These are phyloP conservation scores for Exutisphaerella laricina DNA, from an alignment of 2,329 filamentous ascomycete species.

Conservation along the genomic window DNA sequence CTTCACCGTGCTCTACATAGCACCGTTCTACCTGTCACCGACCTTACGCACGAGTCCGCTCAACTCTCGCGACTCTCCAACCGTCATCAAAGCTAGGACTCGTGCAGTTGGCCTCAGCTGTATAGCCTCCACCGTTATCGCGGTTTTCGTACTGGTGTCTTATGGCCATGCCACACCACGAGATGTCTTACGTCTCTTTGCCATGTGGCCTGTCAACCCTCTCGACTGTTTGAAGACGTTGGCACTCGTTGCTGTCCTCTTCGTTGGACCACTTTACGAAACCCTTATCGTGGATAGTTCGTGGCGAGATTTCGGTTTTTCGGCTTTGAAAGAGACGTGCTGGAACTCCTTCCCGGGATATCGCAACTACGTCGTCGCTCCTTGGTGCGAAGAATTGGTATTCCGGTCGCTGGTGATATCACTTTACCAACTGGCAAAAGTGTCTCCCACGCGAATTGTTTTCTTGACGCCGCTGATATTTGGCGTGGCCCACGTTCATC, in stretches of 20 bases:
- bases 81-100: constrained; percentile 81
- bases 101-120: constrained; percentile 74
- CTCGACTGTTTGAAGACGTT: constrained; percentile 47
- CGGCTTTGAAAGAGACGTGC: constrained; percentile 51
- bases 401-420: constrained; percentile 85
- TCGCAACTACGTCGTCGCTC: constrained; percentile 79
- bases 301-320: constrained; percentile 53
- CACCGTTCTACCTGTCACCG: constrained; percentile 80
- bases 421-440: constrained; percentile 67
- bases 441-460: constrained; percentile 54
- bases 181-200: constrained; percentile 64
- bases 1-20: constrained; percentile 85
- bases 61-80: constrained; percentile 79
- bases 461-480: constrained; percentile 85
- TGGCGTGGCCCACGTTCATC: constrained; percentile 87
- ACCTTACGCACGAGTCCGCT: constrained; percentile 72
- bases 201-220: constrained; percentile 71
- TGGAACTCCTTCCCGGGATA: constrained; percentile 73
- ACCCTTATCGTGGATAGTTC: constrained; percentile 63
- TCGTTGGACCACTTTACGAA: constrained; percentile 79
- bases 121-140: constrained; percentile 59
- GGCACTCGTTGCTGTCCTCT: constrained; percentile 71
- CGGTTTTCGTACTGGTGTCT: constrained; percentile 59
- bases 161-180: constrained; percentile 46
- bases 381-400: constrained; percentile 86